Evolutionary conservation across 2,329 filamentous ascomycete species (phyloP).

Genomic region (Xylariaceae sp.): DNA sequence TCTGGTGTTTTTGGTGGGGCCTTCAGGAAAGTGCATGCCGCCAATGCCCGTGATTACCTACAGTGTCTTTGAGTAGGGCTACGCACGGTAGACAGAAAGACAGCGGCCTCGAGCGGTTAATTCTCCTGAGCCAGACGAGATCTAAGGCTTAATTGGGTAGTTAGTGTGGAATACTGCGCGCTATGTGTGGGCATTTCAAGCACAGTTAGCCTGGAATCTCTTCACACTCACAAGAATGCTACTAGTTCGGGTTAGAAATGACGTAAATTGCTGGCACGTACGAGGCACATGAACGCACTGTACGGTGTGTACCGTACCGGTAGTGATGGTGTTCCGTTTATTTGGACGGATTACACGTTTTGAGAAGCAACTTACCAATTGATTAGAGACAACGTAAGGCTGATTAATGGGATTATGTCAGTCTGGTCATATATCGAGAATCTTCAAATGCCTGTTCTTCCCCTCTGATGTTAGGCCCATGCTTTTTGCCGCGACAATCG

Average conservation of each 20-base stretch:
- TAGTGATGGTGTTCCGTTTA: not conserved
- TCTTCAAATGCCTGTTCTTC: too few species aligned
- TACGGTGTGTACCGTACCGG: not conserved
- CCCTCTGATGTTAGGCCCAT: too few species aligned
- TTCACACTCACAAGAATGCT: too few species aligned
- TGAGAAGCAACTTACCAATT: not conserved
- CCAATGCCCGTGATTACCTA: not conserved
- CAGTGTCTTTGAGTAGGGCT: not conserved
- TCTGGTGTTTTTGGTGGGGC: not conserved
- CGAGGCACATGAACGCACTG: too few species aligned
- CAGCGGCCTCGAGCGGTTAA: not conserved
- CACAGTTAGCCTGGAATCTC: too few species aligned
- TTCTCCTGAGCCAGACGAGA: not conserved
- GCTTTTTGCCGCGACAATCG: too few species aligned
- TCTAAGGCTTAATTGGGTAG: not conserved
- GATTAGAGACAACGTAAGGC: not conserved
- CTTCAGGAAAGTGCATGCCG: not conserved
- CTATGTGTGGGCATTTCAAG: too few species aligned
- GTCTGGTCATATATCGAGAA: too few species aligned
- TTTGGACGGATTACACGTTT: not conserved
- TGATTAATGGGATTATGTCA: not conserved
- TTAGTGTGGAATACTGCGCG: not conserved
- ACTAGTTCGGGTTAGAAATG: too few species aligned
- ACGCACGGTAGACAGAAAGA: not conserved
- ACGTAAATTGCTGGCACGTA: too few species aligned